Evolutionary conservation across 2,329 filamentous ascomycete genomes (phyloP), one percentile per base, ranked within the genome.

Genomic region (Aspergillus japonicus): DNA sequence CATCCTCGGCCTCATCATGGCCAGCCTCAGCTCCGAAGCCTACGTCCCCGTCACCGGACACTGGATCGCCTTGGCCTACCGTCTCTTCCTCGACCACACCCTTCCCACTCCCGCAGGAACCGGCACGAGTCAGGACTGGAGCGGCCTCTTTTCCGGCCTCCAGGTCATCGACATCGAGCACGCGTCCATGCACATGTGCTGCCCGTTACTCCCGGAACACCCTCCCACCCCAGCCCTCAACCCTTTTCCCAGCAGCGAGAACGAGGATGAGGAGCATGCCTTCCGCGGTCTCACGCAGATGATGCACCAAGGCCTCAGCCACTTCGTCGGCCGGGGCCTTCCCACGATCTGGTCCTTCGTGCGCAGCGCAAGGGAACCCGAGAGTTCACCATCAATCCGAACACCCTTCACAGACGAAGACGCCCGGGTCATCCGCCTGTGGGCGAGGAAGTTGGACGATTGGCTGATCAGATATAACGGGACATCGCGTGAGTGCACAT

Each of bases 111-210:
- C 64, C 11, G 26, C 26, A 29, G 29, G 62, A 21, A 54, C 61
- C 33, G n/a, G 50, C 12, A 57, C 64, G 0, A 56, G 51, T 1
- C 50, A 56, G 11, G 69, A 71, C 29, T 71, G 69, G 69, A 62
- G 60, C 23, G 65, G 67, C 0, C 50, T 71, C 10, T 69, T 71
- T 23, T 70, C 67, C 7, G 69, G 69, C 16, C 64, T 71, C 31
- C 69, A 71, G 57, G 69, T 71, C 58, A 69, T 71, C 49, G 69
- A 72, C 35, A 69, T 72, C 10, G 69, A 72, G 55, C 69, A 72
- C 54, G 69, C 69, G 8, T 72, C 69, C 4, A 71, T 72, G 63
- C 69, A 72, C 26, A 69, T 72, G 68, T 70, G 68, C 10, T 67
- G 68, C 24, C 69, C 69, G 29, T 58, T 72, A 16, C 54, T 72